Percentiles rank a stretch among this genome's conserved stretches.
These are phyloP conservation scores for Trametes gibbosa DNA, from an alignment of 768 basidiomycete species.

Conservation along the genomic window DNA sequence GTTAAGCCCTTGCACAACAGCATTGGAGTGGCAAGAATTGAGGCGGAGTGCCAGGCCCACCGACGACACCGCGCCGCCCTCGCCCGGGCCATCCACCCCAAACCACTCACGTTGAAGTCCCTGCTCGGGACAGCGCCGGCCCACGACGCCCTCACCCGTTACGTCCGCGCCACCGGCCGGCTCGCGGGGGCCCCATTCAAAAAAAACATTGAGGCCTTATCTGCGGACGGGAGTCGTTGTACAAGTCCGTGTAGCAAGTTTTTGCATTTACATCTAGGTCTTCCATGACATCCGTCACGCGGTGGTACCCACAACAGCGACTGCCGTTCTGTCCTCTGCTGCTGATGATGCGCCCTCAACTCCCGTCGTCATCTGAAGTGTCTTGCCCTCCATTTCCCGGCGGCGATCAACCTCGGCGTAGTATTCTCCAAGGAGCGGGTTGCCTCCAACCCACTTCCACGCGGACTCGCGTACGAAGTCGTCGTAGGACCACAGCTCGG, in stretches of 20 bases:
- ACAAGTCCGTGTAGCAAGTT: too few relatives aligned
- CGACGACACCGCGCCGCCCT: neutral
- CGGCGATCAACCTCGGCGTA: slow-evolving; percentile 54
- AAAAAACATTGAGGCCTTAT: too few relatives aligned
- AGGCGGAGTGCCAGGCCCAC: slow-evolving; percentile 6
- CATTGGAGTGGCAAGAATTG: too few relatives aligned
- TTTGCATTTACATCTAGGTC: too few relatives aligned
- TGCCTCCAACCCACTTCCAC: slow-evolving; percentile 69
- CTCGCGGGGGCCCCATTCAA: too few relatives aligned
- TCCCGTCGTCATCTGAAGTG: slow-evolving; percentile 24
- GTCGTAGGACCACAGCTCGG: slow-evolving; percentile 77
- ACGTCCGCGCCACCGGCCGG: neutral
- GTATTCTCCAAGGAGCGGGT: slow-evolving; percentile 32
- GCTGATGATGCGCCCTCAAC: too few relatives aligned
- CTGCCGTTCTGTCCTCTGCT: too few relatives aligned
- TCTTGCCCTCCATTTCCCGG: slow-evolving; percentile 38
- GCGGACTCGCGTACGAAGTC: slow-evolving; percentile 75
- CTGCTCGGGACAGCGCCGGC: neutral
- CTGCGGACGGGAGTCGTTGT: too few relatives aligned
- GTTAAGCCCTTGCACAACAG: too few relatives aligned
- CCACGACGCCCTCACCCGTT: neutral
- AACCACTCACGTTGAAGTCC: neutral
- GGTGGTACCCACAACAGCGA: too few relatives aligned
- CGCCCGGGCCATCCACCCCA: neutral
- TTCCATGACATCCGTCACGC: too few relatives aligned